Base-by-base conservation (phyloP, 768 basidiomycete genomes). In the Hortiboletus campestris region DNA sequence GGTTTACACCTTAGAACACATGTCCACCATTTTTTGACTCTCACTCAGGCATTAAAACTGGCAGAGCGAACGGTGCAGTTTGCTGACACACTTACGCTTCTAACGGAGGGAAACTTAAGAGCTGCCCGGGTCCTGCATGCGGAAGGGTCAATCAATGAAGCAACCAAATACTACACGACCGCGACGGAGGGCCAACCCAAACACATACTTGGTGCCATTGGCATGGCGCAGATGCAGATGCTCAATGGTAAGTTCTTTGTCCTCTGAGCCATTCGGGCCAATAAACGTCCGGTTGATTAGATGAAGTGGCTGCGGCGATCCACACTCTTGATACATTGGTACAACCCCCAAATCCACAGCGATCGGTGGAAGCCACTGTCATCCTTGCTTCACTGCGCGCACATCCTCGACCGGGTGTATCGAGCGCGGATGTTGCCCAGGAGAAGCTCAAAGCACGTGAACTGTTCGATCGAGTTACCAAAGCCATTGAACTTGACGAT, bases 21-120 rank as follows among this genome's bases (percentile, higher is more conserved):
- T 17, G 9, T 35, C 11, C 45, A 11, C 25, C 7, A 16, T 41
- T 46, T n/a, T 29, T 38, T 57, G 46, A 49, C 49, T 22, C 20
- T 28, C 31, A 6, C 6, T 40, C 46, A 94, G 86, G 92, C 94
- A 0, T 70, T 96, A 42, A 99, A 98, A 76, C 77, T 98, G 19
- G 94, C 94, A 22, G 97, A 98, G 65, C 83, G 94, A 49, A 89
- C 94, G 0, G 86, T 98, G 39, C 94, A 98, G 67, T 97, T 91
- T 65, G 89, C 95, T 0, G 96, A 98, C 63, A 93, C 90, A 0
- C 77, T 92, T 32, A 80, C 90, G 0, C 76, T 96, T 16, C 78
- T 95, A 29, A 88, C 91, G 1, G 95, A 97, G 63, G 89, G 94
- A 3, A 90, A 94, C 65, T 73, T 95, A 16, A 81, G 89, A 32